These are phyloP conservation scores for Pholiota conissans DNA, from an alignment of 768 basidiomycete genomes.

Conservation along the genomic window DNA sequence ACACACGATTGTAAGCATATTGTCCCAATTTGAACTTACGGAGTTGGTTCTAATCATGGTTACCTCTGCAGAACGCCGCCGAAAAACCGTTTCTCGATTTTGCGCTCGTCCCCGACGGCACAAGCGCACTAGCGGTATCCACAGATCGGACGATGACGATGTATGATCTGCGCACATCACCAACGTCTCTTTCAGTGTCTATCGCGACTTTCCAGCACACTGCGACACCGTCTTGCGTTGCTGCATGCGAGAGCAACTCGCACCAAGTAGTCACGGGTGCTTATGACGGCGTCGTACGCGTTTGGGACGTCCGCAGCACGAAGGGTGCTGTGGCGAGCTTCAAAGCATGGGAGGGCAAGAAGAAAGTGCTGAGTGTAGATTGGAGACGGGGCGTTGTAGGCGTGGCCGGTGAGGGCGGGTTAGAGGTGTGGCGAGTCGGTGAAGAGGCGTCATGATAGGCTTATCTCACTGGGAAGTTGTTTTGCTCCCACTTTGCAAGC, in stretches of 20 bases:
- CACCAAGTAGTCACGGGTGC: constrained; percentile 70
- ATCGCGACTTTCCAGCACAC: constrained; percentile 55
- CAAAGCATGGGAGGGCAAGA: constrained; percentile 52
- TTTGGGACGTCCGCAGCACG: constrained; percentile 79
- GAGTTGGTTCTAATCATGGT: not conserved
- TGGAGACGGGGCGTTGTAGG: constrained; percentile 57
- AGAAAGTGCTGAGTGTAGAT: constrained; percentile 62
- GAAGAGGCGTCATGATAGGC: constrained; percentile 34
- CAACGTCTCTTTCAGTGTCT: constrained; percentile 26
- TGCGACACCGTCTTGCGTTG: constrained; percentile 67
- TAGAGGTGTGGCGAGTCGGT: constrained; percentile 63
- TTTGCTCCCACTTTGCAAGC: too few relatives aligned
- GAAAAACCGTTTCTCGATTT: constrained; percentile 78
- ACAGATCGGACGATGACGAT: constrained; percentile 74
- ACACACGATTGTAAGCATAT: constrained; percentile 60
- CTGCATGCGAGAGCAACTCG: constrained; percentile 22
- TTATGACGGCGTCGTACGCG: constrained; percentile 74
- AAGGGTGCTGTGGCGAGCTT: constrained; percentile 67
- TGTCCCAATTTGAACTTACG: not conserved
- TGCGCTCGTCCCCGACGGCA: constrained; percentile 42
- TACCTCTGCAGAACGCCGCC: constrained; percentile 49
- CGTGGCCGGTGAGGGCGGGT: constrained; percentile 63
- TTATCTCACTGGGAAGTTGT: too few relatives aligned
- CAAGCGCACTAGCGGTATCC: constrained; percentile 58
- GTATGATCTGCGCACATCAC: constrained; percentile 61